Percentiles rank a stretch among this genome's conserved stretches.
Conservation (phyloP, 2,329 filamentous ascomycete genomes). For the Fusarium sp. region DNA sequence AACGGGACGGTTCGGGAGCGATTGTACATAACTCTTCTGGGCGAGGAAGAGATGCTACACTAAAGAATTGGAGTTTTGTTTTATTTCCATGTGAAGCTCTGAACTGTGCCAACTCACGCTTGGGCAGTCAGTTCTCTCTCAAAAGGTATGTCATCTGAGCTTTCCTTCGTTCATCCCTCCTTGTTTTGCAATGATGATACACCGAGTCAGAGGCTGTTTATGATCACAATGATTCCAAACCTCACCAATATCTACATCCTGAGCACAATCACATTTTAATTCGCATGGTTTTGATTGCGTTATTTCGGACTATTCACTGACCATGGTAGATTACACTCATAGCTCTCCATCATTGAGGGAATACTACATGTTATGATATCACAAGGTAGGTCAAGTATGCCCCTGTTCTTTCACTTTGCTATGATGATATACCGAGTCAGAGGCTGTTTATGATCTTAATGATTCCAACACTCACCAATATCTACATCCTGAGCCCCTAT, state of each 20-base stretch:
- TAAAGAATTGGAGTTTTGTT: conserved; percentile 54
- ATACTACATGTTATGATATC: background rate
- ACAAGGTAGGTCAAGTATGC: conserved; percentile 35
- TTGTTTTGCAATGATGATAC: conserved; percentile 49
- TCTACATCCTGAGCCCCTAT: conserved; percentile 31
- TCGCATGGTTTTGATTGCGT: background rate
- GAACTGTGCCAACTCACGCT: conserved; percentile 37
- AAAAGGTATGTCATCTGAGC: conserved; percentile 39
- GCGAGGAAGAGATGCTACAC: conserved; percentile 49
- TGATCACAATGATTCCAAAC: conserved; percentile 54
- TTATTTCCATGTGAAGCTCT: conserved; percentile 43
- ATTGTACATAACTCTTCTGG: conserved; percentile 52
- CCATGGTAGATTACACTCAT: background rate
- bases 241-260: conserved; percentile 45
- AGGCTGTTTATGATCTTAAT: conserved; percentile 59
- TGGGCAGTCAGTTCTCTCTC: conserved; percentile 18
- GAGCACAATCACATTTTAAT: background rate
- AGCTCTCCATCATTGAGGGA: background rate
- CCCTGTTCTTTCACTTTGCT: conserved; percentile 15
- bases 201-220: conserved; percentile 61
- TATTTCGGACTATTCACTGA: conserved; percentile 3
- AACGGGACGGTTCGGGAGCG: conserved; percentile 42
- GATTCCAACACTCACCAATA: conserved; percentile 51
- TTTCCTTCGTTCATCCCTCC: background rate
- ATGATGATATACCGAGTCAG: conserved; percentile 55